Evolutionary conservation across 1,284 basidiomycete genomes (phyloP).

Genomic region (Ganoderma resinaceum): DNA sequence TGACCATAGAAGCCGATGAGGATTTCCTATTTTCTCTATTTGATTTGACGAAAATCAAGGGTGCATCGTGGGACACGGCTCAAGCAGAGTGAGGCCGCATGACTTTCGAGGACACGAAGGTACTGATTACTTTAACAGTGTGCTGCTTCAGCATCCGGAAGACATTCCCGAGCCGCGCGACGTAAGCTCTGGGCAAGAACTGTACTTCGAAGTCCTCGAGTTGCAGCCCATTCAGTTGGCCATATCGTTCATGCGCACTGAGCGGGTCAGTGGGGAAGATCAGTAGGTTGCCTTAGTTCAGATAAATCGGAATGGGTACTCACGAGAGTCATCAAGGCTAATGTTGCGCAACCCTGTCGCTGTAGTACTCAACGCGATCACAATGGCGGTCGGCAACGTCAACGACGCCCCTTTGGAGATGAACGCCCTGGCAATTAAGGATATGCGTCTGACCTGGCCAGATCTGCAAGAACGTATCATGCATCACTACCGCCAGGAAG

Average conservation of each 20-base stretch:
- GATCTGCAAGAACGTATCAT: slow-evolving; percentile 88
- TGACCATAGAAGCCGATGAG: slow-evolving; percentile 97
- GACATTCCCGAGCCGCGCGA: slow-evolving; percentile 84
- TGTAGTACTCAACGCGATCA: slow-evolving; percentile 93
- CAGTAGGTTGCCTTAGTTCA: slow-evolving; percentile 63
- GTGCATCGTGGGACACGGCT: slow-evolving; percentile 86
- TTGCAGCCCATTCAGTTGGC: slow-evolving; percentile 94
- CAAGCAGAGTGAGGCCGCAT: slow-evolving; percentile 70
- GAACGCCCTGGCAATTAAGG: slow-evolving; percentile 95
- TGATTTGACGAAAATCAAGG: slow-evolving; percentile 92
- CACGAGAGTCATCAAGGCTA: slow-evolving; percentile 52
- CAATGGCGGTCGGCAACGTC: slow-evolving; percentile 97
- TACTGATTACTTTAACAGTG: slow-evolving; percentile 48
- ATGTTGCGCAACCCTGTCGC: slow-evolving; percentile 93
- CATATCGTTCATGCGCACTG: slow-evolving; percentile 97
- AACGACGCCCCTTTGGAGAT: slow-evolving; percentile 97
- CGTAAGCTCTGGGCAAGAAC: slow-evolving; percentile 71
- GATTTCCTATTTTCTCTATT: slow-evolving; percentile 94
- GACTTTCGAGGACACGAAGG: background rate
- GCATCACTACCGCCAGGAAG: slow-evolving; percentile 95
- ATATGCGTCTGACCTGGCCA: slow-evolving; percentile 88
- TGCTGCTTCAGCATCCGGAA: slow-evolving; percentile 80
- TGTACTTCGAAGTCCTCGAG: slow-evolving; percentile 98
- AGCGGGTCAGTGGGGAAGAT: slow-evolving; percentile 91
- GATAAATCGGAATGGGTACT: slow-evolving; percentile 7